Base-by-base conservation (phyloP, 2,329 filamentous ascomycete species). In the Aureobasidium sp. region DNA sequence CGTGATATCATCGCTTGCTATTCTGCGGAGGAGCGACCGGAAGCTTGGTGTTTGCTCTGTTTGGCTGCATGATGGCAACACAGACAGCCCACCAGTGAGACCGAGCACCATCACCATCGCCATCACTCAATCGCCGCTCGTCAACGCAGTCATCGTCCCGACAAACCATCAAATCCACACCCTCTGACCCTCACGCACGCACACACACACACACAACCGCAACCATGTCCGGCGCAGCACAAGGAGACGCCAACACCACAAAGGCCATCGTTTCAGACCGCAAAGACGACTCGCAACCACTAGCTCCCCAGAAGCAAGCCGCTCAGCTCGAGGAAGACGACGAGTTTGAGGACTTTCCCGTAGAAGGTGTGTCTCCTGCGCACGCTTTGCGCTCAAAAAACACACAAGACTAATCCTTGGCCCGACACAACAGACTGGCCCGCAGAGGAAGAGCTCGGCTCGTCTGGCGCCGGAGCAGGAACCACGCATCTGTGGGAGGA, bases 331-430 rank as follows among this genome's bases (percentile, higher is more conserved):
- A 96, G 76, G 94, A 99, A 75, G 94, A 99, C 73, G 94, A 99
- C 76, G 94, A 99, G 79, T 99, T 99, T 71, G 94, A 99, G 75
- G 94, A 99, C 76, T 99, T 99, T 72, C 94, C 94, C 29, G 89
- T 96, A 62, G 93, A 99, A 78, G 91, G 94, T 96, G 78, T 3
- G 45, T 49, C 14, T 0, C 8, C 3, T 39, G 5, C 36, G 8
- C 17, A 25, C n/a, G 31, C 22, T 2, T 25, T 42, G 5, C 20
- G 11, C 17, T 22, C n/a, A 34, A 42, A 15, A 3, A 49, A 27
- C 17, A 44, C 15, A 44, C 6, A 11, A 34, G 20, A 11, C 49
- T 55, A 36, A 51, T 7, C 20, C 0, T 37, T 47, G 34, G n/a
- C 29, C 8, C 22, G 62, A 34, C 22, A 65, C 8, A 8, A 34